Conservation (phyloP, 257 asterid species). For the Ajuga chamaepitys region DNA sequence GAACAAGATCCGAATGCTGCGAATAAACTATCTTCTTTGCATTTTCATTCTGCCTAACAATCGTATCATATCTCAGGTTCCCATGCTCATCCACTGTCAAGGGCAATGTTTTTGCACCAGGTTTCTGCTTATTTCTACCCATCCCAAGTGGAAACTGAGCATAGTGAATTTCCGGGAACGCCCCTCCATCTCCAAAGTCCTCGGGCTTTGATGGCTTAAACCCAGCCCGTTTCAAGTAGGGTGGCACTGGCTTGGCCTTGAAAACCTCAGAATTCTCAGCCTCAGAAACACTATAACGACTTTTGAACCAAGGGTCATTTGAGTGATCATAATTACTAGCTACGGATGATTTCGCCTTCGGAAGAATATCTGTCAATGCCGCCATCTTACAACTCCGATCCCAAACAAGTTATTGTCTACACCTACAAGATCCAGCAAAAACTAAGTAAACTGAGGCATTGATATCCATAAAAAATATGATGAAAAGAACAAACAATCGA, state of each 20-base stretch:
- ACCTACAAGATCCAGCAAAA: constrained; percentile 10
- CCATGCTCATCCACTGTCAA: constrained; percentile 87
- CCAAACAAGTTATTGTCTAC: neutral
- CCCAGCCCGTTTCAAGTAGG: too few relatives aligned
- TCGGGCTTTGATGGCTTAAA: constrained; percentile 74
- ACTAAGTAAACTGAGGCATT: neutral
- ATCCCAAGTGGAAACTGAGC: constrained; percentile 87
- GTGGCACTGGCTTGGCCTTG: too few relatives aligned
- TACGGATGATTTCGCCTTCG: constrained; percentile 39
- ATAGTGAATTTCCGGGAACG: constrained; percentile 81
- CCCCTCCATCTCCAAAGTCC: constrained; percentile 95
- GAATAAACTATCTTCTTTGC: constrained; percentile 81
- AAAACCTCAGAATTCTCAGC: constrained; percentile 36
- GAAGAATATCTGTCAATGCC: constrained; percentile 40
- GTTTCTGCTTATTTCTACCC: constrained; percentile 54
- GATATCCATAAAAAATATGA: neutral
- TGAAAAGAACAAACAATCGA: neutral
- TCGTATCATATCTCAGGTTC: constrained; percentile 68
- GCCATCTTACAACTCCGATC: constrained; percentile 26
- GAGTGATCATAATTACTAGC: constrained; percentile 38
- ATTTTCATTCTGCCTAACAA: constrained; percentile 84
- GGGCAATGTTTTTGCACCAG: constrained; percentile 61
- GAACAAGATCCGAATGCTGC: constrained; percentile 70
- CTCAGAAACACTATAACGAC: constrained; percentile 45
- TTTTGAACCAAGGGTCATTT: constrained; percentile 52